Base-by-base conservation (phyloP, 2,329 filamentous ascomycete genomes). In the Tolypocladium ophioglossoides region DNA sequence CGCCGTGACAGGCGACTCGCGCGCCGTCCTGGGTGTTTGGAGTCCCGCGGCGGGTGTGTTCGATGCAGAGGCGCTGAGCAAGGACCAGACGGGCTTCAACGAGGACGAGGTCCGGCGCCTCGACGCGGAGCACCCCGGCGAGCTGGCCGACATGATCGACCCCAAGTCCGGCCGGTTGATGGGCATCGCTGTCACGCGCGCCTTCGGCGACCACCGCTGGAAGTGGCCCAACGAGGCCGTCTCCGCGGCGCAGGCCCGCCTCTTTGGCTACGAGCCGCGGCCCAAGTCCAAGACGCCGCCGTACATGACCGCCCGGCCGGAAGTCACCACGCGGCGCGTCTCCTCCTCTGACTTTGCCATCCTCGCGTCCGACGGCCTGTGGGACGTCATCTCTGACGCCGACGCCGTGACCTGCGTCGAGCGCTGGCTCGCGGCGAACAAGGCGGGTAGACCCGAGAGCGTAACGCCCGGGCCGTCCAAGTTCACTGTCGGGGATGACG, bases 141-240 rank as follows among this genome's bases (percentile, higher is more conserved):
- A 88, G 66, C 71, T 76, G 20, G 69, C 76, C 10, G 74, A 83
- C 12, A 72, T 87, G 32, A 57, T 71, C 12, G 64, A 65, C 46
- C 52, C 63, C 3, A 72, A 76, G 55, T 70, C 74, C 18, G 85
- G 84, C 0, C 77, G 85, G 0, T 67, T 87, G 0, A 73, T 86
- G 55, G 85, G 86, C 1, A 75, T 82, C 41, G 71, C 72, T 40
- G 75, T 86, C 1, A 82, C 84, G 0, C 75, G 85, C 6, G 84
- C 82, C 0, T 88, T 89, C 63, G 86, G 86, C 18, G 85, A 89
- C 63, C 74, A 78, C 51, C 74, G 79, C 55, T 87, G 82, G 82
- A 89, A 89, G 64, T 87, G 83, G 82, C 65, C 78, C 4, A 63
- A 75, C 16, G 72, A 76, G 2, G 66, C 80, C 7, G 56, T 68